A percentile compares a stretch with the other conserved stretches of the same genome.
phyloP scores from a whole-genome alignment of 2,329 filamentous ascomycete genomes.

The Arachnopeziza araneosa region DNA sequence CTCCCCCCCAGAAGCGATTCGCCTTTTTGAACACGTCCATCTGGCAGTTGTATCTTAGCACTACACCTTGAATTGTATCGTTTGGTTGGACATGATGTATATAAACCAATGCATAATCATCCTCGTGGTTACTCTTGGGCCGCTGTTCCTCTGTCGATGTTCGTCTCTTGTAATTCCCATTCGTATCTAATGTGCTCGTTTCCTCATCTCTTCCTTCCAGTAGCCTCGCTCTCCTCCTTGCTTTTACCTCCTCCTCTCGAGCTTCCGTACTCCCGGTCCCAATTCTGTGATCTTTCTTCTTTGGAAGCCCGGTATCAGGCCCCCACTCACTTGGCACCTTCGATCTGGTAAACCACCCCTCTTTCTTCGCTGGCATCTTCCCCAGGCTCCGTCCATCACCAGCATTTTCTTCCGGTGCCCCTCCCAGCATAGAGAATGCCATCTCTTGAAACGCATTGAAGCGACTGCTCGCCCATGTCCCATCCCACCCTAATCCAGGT shows the following conservation, averaged over 20 bases:
- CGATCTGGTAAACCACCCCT: slow-evolving; percentile 8
- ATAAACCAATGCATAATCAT: slow-evolving; percentile 79
- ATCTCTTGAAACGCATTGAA: slow-evolving; percentile 2
- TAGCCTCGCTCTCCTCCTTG: slow-evolving; percentile 52
- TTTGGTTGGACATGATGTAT: slow-evolving; percentile 76
- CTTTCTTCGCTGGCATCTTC: slow-evolving; percentile 3
- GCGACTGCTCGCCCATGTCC: slow-evolving; percentile 20
- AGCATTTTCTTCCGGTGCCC: slow-evolving; percentile 27
- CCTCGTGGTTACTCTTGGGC: slow-evolving; percentile 36
- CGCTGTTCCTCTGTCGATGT: slow-evolving; percentile 26
- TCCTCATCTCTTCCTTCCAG: slow-evolving; percentile 57
- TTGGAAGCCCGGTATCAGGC: slow-evolving; percentile 17
- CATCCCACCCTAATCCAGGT: slow-evolving; percentile 18
- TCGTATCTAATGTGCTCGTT: slow-evolving; percentile 49
- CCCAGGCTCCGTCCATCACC: slow-evolving; percentile 16
- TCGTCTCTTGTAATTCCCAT: slow-evolving; percentile 25
- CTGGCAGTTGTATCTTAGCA: slow-evolving; percentile 83
- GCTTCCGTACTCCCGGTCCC: slow-evolving; percentile 49
- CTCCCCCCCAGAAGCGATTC: slow-evolving; percentile 92
- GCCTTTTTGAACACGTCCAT: slow-evolving; percentile 77
- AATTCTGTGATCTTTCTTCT: slow-evolving; percentile 32
- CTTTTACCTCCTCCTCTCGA: slow-evolving; percentile 49
- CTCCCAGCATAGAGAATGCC: slow-evolving; percentile 1
- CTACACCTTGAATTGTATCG: slow-evolving; percentile 87
- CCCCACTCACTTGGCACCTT: slow-evolving; percentile 26